Evolutionary conservation across 768 basidiomycete genomes (phyloP).

Genomic region (Amyloporia xantha): DNA sequence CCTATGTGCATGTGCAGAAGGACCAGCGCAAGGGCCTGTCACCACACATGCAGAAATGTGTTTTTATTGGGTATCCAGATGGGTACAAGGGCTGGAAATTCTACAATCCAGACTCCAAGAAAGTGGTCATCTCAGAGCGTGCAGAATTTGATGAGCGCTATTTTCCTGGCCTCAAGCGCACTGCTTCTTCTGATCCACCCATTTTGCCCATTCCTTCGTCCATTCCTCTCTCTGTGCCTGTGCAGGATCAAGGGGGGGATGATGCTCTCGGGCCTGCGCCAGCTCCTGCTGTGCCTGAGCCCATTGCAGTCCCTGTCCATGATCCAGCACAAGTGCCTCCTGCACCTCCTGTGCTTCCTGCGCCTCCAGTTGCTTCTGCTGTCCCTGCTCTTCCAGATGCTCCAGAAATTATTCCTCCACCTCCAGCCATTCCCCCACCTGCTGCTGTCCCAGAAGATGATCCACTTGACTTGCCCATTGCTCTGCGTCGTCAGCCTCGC

Average conservation of each 20-base stretch:
- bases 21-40: conserved; percentile 23
- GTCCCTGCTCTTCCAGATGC: conserved; percentile 1
- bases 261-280: not conserved
- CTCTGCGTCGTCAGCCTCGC: not conserved
- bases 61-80: conserved; percentile 31
- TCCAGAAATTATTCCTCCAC: not conserved
- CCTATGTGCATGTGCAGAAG: conserved; percentile 32
- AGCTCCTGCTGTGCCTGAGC: not conserved
- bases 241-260: conserved; percentile 3
- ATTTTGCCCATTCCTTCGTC: not conserved
- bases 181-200: not conserved
- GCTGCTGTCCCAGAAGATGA: not conserved
- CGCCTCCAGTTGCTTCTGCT: not conserved
- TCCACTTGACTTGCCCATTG: not conserved
- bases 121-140: conserved; percentile 5
- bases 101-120: conserved; percentile 18
- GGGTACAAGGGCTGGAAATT: conserved; percentile 29
- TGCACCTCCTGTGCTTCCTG: not conserved
- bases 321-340: too few species aligned
- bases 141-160: conserved; percentile 11
- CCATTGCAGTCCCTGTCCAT: conserved; percentile 1
- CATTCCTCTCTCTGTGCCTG: not conserved
- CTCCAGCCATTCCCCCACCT: not conserved
- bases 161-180: not conserved
- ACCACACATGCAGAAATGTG: conserved; percentile 24